Evolutionary conservation across 768 basidiomycete genomes (phyloP), one percentile per base, ranked within the genome.

Genomic region (Boletus sp.): DNA sequence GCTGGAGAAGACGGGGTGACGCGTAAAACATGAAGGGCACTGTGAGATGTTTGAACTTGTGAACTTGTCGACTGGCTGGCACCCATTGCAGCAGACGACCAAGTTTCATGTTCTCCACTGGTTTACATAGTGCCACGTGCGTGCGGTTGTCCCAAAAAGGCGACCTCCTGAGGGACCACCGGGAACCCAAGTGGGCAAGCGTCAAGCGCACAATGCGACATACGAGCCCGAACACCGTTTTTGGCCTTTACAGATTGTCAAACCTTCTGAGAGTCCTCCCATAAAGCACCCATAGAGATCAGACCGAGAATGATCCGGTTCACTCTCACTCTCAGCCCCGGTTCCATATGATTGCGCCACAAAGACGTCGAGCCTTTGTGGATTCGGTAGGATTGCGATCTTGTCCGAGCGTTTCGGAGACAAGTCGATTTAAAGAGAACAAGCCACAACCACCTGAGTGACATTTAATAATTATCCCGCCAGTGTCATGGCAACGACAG

Each of bases 1-100:
- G 96, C 92, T 7, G 97, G 97, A 1, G 92, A 94, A 6, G 82
- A 81, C 2, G 93, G 89, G 2, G 92, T 93, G 32, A 97, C 94
- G 53, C 94, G 86, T 54, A 97, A 77, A 59, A 94, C 89, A 69
- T 98, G 94, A 10, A 97, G 76, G 2, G 86, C 92, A 58, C n/a
- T n/a, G n/a, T 80, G 85, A 7, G 66, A 64, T 45, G 70, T 36
- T 56, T 66, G 58, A 5, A 42, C 35, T 55, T 66, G 70, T 37
- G 80, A 71, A 40, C 78, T 78, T 20, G 80, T 82, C 46, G 89
- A 90, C 70, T 90, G 89, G 46, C 84, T 79, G 40, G 89, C 88
- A 57, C 89, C 89, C 89, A 91, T 91, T 14, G 41, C 46, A 30
- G 32, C 29, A 20, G 49, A 47, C 39, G 52, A 37, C 12, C 40